Conservation (phyloP, 305 asterid genomes). For the Salvia sclarea region DNA sequence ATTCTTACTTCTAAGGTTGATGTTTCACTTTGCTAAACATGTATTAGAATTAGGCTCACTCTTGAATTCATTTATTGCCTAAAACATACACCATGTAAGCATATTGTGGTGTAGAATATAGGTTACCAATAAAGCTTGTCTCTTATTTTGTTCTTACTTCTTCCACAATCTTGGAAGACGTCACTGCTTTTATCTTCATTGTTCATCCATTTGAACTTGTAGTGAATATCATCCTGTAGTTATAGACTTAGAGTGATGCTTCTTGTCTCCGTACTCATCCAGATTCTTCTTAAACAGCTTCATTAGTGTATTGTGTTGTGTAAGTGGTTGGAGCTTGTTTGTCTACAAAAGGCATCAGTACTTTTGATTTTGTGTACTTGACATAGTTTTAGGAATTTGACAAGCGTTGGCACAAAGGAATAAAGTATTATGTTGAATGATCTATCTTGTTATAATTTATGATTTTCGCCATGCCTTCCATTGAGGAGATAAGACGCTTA, state of each 20-base stretch:
- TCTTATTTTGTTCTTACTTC: background rate
- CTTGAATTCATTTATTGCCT: background rate
- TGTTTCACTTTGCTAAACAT: background rate
- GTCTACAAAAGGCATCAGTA: background rate
- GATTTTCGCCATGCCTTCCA: background rate
- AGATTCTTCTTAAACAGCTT: background rate
- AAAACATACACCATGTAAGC: background rate
- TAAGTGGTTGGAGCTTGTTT: background rate
- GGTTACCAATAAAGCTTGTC: background rate
- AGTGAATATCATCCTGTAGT: background rate
- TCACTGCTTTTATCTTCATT: background rate
- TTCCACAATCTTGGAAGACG: background rate
- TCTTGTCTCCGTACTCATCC: background rate
- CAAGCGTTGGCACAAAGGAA: slow-evolving; percentile 5
- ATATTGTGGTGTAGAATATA: background rate
- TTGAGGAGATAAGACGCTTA: background rate
- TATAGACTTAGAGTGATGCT: background rate
- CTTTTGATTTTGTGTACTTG: background rate
- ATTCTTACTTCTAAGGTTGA: background rate
- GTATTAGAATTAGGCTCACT: background rate
- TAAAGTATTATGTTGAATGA: background rate
- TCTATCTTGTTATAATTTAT: background rate
- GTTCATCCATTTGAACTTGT: background rate
- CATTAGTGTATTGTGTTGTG: background rate
- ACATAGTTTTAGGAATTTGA: background rate